Evolutionary conservation across 2,329 filamentous ascomycete species (phyloP), one percentile per base, ranked within the genome.

Genomic region (Clonostachys byssicola): DNA sequence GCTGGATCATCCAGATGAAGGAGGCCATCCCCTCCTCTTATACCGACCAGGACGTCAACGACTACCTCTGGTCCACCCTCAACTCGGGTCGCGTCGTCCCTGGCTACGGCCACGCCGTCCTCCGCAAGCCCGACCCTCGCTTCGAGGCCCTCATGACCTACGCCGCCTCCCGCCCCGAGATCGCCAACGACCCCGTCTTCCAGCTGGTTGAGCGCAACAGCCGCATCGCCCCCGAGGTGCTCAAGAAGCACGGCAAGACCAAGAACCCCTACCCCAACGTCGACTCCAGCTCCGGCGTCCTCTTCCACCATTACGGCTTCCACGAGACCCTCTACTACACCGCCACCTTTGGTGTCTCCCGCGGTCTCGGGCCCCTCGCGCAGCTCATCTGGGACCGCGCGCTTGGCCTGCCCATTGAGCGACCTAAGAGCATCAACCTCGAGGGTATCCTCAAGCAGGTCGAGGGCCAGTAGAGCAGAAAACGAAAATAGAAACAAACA

Each of bases 221-320:
- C 54, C 86, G 91, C 61, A 86, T 99, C 53, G 94, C 94, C 1
- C 94, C 94, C 14, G 81, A 83, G 45, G 94, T 99, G 17, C 78
- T 99, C 58, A 94, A 83, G 60, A 85, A 96, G 74, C 94, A 99
- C 65, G 94, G 94, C 68, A 97, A 96, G 85, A 96, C 91, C 56
- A 95, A 95, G 80, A 96, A 96, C 74, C 91, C 94, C 3, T 95
- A 92, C 72, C 94, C 94, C 54, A 99, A 99, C 66, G 94, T 99
- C 52, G 94, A 99, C 70, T 91, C 88, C 43, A 86, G 83, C 53
- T 96, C 91, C 1, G 94, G 94, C 54, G 92, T 97, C 6, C 79
- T 99, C 43, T 97, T 99, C 83, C 86, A 97, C 71, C 91, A 97
- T 75, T 99, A 96, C 66, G 94, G 92, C 49, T 96, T 99, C 83